Evolutionary conservation across 768 basidiomycete species (phyloP), one percentile per base, ranked within the genome.

Genomic region (Boletus pseudopeckii): DNA sequence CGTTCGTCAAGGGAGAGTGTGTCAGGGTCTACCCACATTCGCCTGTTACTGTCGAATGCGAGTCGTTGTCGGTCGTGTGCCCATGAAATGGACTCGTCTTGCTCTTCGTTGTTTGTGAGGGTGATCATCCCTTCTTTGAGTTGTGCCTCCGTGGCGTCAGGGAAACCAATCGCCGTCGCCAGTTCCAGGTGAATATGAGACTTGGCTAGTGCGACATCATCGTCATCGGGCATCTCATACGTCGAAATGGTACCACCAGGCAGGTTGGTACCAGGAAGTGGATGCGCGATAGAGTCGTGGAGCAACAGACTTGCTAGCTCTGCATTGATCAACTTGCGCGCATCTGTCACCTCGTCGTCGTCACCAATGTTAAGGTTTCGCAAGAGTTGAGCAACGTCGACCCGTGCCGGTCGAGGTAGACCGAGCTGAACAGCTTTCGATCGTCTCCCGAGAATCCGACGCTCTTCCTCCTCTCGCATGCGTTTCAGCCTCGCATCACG

Each of bases 201-300:
- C 60, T 83, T 88, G 3, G 97, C 96, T 9, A 70, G 72, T 7
- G 80, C 80, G 20, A 98, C 74, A 30, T 81, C 80, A 1, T 84
- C 84, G 66, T 98, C 94, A 20, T 80, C 76, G n/a, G 96, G 92
- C 22, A 84, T 78, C 26, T 78, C 76, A 56, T 95, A 92, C 1
- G 66, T 64, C 15, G 91, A 92, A 22, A 77, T 74, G 0, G 84
- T 82, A 13, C 84, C 80, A 7, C 93, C 92, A 7, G 92, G 80
- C 34, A 80, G 77, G 22, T 80, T 79, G 10, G 93, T 94, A 3
- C 97, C 97, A 10, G 95, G 92, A 14, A 98, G 72, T 4, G 96
- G 95, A 71, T 94, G 77, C 0, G 82, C 80, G 52, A 98, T 83
- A 6, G 93, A 81, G 69, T 99, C 97, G 65, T 98, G 94, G 50